Base-by-base conservation (phyloP, 2,329 filamentous ascomycete genomes). In the Pyrenochaeta sp. region DNA sequence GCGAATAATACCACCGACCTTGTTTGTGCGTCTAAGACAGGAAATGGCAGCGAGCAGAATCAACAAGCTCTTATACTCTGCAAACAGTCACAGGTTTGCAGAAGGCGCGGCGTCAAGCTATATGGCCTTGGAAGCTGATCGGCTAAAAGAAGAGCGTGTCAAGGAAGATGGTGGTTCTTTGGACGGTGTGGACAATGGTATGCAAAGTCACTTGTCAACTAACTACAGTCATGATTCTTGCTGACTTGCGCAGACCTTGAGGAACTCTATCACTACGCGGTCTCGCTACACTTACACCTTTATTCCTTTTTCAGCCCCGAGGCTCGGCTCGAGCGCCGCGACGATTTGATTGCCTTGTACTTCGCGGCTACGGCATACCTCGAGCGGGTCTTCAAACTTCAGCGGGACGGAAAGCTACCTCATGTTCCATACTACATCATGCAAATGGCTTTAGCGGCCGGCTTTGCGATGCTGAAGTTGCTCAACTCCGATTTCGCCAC, bases 231-330 rank as follows among this genome's bases (percentile, higher is more conserved):
- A 8, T 34, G 6, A 1, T 76, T 85, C 83, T 40, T 79, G 80
- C 52, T 63, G 45, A 55, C 30, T 13, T 19, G 7, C 8, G 21
- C 48, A 78, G 76, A 71, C 20, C 64, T 78, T 11, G 76, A 79
- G 44, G 63, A 71, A 43, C 79, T 91, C 6, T 86, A 92, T 60
- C 77, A 92, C 45, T 83, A 83, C 53, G 88, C 88, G 3, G 88
- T 88, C 3, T 82, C 81, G 32, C 77, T 94, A 3, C 89, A 93
- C 63, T 82, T 93, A 37, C 84, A 88, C 5, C 76, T 93, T 14
- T 87, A 87, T 14, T 88, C 88, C 1, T 92, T 93, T 74, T 94
- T 92, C 67, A 88, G 91, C 67, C 86, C 87, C 3, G 88, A 86
- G 56, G 81, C 81, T 20, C 87, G 86, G 1, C 81, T 85, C 0